Conservation (phyloP, 139 green algal genomes). For the Prasinococcaceae sp. region DNA sequence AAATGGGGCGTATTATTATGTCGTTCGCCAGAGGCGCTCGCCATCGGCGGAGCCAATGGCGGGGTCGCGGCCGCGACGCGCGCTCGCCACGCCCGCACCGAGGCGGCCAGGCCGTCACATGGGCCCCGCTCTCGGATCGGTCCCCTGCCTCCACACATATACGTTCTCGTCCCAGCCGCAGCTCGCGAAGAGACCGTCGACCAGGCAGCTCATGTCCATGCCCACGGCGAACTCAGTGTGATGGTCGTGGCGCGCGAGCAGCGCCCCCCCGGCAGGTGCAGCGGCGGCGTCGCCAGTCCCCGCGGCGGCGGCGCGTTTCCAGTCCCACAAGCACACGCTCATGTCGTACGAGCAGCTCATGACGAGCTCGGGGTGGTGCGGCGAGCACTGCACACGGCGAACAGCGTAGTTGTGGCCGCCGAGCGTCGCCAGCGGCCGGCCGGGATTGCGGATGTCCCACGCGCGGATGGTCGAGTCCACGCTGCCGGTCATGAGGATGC, state of each 20-base stretch:
- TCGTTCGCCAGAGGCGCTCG: too few species aligned
- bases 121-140: conserved; percentile 20
- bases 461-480: conserved; percentile 88
- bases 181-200: conserved; percentile 64
- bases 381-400: conserved; percentile 69
- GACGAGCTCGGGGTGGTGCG: conserved; percentile 61
- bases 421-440: conserved; percentile 39
- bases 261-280: conserved; percentile 44
- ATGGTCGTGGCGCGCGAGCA: conserved; percentile 28
- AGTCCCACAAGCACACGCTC: conserved; percentile 88
- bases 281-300: too few species aligned
- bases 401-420: conserved; percentile 80
- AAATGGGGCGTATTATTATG: too few species aligned
- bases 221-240: conserved; percentile 44
- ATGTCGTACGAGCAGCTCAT: conserved; percentile 87
- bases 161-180: conserved; percentile 71
- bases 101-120: too few species aligned
- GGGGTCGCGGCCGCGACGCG: too few species aligned
- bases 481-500: conserved; percentile 42
- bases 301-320: neutral
- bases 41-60: too few species aligned
- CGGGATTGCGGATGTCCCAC: conserved; percentile 56
- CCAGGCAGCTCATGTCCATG: conserved; percentile 67
- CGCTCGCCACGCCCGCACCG: too few species aligned
- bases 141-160: conserved; percentile 43